phyloP scores from a whole-genome alignment of 148 eudicot genomes.

The Spergularia marina region DNA sequence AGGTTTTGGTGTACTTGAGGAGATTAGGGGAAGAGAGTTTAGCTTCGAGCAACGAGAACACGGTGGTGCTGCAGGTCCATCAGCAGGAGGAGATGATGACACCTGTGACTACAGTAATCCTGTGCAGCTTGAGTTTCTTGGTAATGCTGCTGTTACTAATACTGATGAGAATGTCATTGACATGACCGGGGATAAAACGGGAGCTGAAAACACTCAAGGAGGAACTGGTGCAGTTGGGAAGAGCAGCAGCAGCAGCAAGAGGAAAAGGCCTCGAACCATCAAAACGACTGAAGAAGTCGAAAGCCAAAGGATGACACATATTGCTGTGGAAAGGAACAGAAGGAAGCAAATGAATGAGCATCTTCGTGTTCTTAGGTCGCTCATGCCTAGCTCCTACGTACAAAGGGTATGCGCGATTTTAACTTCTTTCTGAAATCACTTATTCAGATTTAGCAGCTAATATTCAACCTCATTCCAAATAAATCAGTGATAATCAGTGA shows the following conservation, averaged over 20 bases:
- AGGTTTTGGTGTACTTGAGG: constrained; percentile 6
- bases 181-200: constrained; percentile 7
- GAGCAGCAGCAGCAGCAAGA: constrained; percentile 43
- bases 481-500: neutral
- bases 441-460: too few relatives aligned
- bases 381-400: constrained; percentile 97
- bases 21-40: constrained; percentile 12
- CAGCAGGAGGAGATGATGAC: neutral
- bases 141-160: constrained; percentile 1
- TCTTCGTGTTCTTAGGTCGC: constrained; percentile 85
- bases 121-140: constrained; percentile 34
- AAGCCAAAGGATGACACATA: constrained; percentile 95
- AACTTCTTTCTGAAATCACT: neutral
- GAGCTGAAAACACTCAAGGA: constrained; percentile 11
- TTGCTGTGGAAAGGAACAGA: constrained; percentile 86
- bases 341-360: constrained; percentile 99
- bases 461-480: too few relatives aligned
- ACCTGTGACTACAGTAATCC: constrained; percentile 17
- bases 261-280: constrained; percentile 74
- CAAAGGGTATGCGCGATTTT: constrained; percentile 61
- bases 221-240: constrained; percentile 22
- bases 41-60: constrained; percentile 17
- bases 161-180: constrained; percentile 24
- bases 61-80: neutral
- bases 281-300: constrained; percentile 92